Base-by-base conservation (phyloP, 2,329 filamentous ascomycete species). In the Paracamarosporium sp. region DNA sequence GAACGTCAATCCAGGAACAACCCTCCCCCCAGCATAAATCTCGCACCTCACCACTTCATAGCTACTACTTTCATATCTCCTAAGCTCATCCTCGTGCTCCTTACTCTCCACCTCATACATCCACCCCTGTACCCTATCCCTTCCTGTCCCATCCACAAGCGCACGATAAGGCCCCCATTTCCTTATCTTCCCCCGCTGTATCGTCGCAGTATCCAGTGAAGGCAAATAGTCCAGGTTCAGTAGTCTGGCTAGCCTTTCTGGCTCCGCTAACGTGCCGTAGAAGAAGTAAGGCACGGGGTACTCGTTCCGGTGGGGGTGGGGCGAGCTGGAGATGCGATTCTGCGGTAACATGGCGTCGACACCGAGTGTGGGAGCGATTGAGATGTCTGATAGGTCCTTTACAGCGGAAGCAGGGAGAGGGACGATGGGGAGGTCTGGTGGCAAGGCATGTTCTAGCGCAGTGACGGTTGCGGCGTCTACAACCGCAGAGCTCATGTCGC, bases 251-350 rank as follows among this genome's bases (percentile, higher is more conserved):
- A 63, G 53, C 12, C n/a, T 27, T 8, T 36, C 6, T 13, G 50
- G 22, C 13, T 53, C 24, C 5, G 53, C 56, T 20, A 63, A 51
- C 9, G 58, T 59, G 12, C 58, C 58, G 22, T 63, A 59, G 50
- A 57, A 61, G 30, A 63, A 63, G 45, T 63, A 63, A 17, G 17
- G 36, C n/a, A 59, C 51, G 15, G 45, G 51, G n/a, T 46, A 55
- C 25, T 51, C 11, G 38, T 36, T 33, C 27, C 40, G 43, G 1
- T n/a, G 17, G 4, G 38, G 50, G 2, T 20, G 27, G 6, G 30
- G 8, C 17, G 4, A 9, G 1, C 2, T 22, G 15, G 8, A 25
- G 11, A 50, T 30, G 1, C 60, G 60, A 17, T 56, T 44, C 1
- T 63, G 55, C 7, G 59, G 62, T 1, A 64, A 45, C 11, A 59